phyloP scores from a whole-genome alignment of 179 eudicot genomes.

The Actinidia polygama region DNA sequence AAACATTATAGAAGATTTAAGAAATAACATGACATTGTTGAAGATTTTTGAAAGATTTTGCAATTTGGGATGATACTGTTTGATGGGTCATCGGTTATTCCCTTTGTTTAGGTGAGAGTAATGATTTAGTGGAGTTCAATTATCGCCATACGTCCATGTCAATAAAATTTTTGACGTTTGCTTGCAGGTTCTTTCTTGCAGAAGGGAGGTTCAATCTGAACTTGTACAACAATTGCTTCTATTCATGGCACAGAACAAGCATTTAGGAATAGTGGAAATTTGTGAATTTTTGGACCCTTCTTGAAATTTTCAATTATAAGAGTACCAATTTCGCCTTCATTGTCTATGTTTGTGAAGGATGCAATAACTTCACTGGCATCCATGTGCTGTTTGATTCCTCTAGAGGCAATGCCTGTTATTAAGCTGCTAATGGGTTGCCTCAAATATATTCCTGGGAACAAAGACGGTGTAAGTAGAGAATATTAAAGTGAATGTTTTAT shows the following conservation, averaged over 20 bases:
- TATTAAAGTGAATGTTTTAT: no score
- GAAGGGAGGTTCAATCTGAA: slow-evolving; percentile 69
- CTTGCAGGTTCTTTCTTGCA: slow-evolving; percentile 74
- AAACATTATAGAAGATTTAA: no score
- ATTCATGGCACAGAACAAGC: slow-evolving; percentile 64
- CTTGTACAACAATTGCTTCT: slow-evolving; percentile 69
- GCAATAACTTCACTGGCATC: slow-evolving; percentile 67
- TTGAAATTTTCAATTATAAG: slow-evolving; percentile 59
- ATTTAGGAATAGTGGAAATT: slow-evolving; percentile 59
- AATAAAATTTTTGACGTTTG: no score
- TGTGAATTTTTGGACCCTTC: slow-evolving; percentile 74
- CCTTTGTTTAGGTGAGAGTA: no score
- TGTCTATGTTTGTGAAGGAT: slow-evolving; percentile 44
- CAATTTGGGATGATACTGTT: no score
- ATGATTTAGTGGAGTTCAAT: no score
- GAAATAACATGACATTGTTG: no score
- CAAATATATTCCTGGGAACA: slow-evolving; percentile 44
- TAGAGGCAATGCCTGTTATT: slow-evolving; percentile 60
- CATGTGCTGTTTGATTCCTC: slow-evolving; percentile 65
- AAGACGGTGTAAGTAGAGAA: no score
- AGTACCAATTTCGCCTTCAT: slow-evolving; percentile 45
- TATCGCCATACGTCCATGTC: no score
- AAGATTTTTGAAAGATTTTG: no score
- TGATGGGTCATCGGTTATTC: no score
- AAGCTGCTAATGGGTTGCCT: slow-evolving; percentile 60